Evolutionary conservation across 1,284 basidiomycete species (phyloP).

Genomic region (Malassezia caprae): DNA sequence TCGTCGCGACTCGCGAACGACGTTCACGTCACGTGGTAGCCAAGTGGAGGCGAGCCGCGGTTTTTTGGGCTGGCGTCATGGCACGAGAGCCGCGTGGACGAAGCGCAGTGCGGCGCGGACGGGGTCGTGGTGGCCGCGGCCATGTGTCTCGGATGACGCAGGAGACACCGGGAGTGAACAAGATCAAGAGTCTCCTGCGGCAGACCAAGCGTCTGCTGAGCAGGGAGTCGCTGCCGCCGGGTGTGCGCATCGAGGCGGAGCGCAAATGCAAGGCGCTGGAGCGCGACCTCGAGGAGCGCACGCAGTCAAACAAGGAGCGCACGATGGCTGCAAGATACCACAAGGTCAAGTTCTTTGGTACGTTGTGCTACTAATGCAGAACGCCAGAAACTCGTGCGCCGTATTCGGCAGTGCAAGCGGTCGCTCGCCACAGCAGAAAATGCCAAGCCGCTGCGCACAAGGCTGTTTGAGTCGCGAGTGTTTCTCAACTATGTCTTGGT

Average conservation of each 20-base stretch:
- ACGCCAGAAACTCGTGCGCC: slow-evolving; percentile 15
- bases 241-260: slow-evolving; percentile 17
- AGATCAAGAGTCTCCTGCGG: slow-evolving; percentile 9
- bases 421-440: not conserved
- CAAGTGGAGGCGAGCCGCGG: not conserved
- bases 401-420: slow-evolving; percentile 10
- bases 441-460: not conserved
- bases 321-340: slow-evolving; percentile 8
- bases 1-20: not conserved
- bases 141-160: not conserved
- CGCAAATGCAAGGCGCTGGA: slow-evolving; percentile 9
- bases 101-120: not conserved
- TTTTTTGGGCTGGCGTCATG: not conserved
- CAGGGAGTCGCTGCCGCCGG: slow-evolving; percentile 8
- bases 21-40: not conserved
- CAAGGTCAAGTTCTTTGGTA: slow-evolving; percentile 19
- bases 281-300: slow-evolving; percentile 8
- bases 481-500: slow-evolving; percentile 17
- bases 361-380: not conserved
- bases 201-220: slow-evolving; percentile 13
- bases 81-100: slow-evolving; percentile 1
- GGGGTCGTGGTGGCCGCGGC: not conserved
- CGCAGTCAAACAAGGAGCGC: slow-evolving; percentile 8
- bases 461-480: slow-evolving; percentile 7
- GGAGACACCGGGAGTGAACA: slow-evolving; percentile 10